These are phyloP conservation scores for Colletotrichum limetticola DNA, from an alignment of 2,329 filamentous ascomycete genomes.

Conservation along the genomic window DNA sequence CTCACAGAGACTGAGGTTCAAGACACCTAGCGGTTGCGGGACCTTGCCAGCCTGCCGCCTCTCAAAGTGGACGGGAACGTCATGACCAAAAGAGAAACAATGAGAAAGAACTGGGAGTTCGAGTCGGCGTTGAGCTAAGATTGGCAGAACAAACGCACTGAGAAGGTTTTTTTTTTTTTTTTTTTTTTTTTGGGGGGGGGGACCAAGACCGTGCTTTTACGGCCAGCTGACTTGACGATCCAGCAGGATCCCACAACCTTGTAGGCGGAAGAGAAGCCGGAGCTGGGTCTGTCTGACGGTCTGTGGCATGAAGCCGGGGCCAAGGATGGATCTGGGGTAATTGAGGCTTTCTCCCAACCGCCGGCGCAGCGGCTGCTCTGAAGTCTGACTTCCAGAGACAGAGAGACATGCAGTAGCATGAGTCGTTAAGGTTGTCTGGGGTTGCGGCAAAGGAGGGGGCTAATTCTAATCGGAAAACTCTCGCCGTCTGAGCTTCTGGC, in stretches of 20 bases:
- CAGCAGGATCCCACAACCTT: neutral
- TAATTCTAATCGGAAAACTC: conserved; percentile 5
- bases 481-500: conserved; percentile 24
- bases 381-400: neutral
- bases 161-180: neutral
- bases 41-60: neutral
- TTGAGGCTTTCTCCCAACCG: neutral
- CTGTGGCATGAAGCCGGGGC: conserved; percentile 10
- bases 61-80: neutral
- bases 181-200: neutral
- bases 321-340: conserved; percentile 24
- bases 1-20: neutral
- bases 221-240: conserved; percentile 10
- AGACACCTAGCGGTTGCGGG: neutral
- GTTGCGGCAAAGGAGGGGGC: conserved; percentile 13
- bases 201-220: neutral
- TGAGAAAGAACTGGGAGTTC: neutral
- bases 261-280: neutral
- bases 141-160: neutral
- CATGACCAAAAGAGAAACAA: neutral
- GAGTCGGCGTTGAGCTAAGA: neutral
- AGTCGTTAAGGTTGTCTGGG: conserved; percentile 31
- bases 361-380: conserved; percentile 4
- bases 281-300: neutral
- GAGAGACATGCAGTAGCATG: conserved; percentile 21